Evolutionary conservation across 345 rosid genomes (phyloP), one percentile per base, ranked within the genome.

Genomic region (Melastoma malabathricum): DNA sequence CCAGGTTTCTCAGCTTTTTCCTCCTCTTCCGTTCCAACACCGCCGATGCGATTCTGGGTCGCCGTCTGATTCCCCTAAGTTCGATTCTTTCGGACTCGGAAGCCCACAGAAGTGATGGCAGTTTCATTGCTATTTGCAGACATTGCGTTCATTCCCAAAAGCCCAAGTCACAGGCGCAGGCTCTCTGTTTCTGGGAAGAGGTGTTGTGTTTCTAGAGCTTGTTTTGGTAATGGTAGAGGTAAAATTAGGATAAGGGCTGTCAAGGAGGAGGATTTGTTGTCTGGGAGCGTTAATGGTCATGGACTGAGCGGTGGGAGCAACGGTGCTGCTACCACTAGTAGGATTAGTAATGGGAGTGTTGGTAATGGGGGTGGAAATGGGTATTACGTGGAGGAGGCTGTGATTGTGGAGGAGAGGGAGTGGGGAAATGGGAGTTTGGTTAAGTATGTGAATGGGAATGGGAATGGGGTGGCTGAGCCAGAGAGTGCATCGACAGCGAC

Each of bases 391-490:
- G 51, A 50, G 41, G 58, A 52, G 34, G 57, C 38, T 29, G 38
- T 4, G 38, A 10, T 29, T 29, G 8, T 29, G 38, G 6, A 58
- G 48, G 43, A 43, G 15, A 78, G 78, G 52, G 72, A 69, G 23
- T 66, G 54, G 44, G 62, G 34, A 31, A 76, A 78, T 65, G 89
- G 87, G 49, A 75, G 82, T 63, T 70, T 82, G 72, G 70, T 60
- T 64, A 79, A 74, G 79, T 80, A 82, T 59, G 82, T 59, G 47
- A 80, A 78, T 46, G 82, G 82, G 13, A 76, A 70, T 22, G 76
- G 72, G 19, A 76, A 70, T 22, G 76, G 72, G 19, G 57, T 57
- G 51, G 60, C 55, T 43, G 56, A 56, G 43, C 53, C 47, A 27
- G 64, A 29, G 38, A 29, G 51, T 23, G 59, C 41, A 31, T 64